Evolutionary conservation across 768 basidiomycete species (phyloP), one percentile per base, ranked within the genome.

Genomic region (Mycena olivaceomarginata): DNA sequence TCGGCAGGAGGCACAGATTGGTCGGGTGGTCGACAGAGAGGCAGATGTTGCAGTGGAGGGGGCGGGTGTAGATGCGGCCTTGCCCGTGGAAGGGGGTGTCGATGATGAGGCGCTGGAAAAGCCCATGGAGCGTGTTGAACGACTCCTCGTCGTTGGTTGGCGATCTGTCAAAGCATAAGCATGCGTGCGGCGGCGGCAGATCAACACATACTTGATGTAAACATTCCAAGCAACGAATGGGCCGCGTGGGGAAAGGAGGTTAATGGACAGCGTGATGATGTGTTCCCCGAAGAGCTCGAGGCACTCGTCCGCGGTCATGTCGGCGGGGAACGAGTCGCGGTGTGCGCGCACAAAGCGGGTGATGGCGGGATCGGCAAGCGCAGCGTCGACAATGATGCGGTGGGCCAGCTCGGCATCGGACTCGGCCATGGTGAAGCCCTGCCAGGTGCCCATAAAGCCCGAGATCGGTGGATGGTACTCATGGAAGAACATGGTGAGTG

Each of bases 11-110:
- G 69, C 70, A 76, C 4, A 67, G 53, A 12, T 31, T 40, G 66
- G 70, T 66, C 18, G 70, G 70, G 70, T 76, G 75, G 70, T 70
- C 69, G 31, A 18, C 15, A 4, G 31, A 15, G 31, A 2, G 25
- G 63, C 75, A 76, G 53, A 71, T 48, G 56, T 18, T 15, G 70
- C 75, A 76, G 57, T 15, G 16, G 31, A 76, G 16, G 40, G 25
- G 9, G 18, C 43, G 56, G 22, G 1, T 2, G 12, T 22, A 67
- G 18, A 57, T 25, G 11, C 64, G 51, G 20, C 71, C 64, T 10
- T 43, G 3, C 10, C 53, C 64, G 25, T 57, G 22, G 64, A 65
- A 66, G 11, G n/a, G 63, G 39, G 71, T 72, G 51, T 16, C 31
- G 48, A 72, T 59, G 41, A 37, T 2, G 18, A 73, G 51, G 20